Evolutionary conservation across 2,329 filamentous ascomycete species (phyloP), one percentile per base, ranked within the genome.

Genomic region (Bisporella sp.): DNA sequence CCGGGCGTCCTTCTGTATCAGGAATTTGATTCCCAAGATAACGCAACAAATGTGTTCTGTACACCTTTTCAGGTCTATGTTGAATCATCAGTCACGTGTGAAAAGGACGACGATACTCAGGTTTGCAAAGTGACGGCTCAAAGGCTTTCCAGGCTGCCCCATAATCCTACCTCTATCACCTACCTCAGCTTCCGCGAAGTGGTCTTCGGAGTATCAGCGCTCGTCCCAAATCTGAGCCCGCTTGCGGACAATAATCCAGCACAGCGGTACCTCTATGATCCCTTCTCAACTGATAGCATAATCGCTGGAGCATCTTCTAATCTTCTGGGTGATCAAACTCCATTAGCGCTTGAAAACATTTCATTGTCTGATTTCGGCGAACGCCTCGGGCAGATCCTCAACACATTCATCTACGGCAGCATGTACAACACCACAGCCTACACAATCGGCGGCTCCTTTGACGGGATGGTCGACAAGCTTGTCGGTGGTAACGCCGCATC

Each of bases 351-450:
- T 37, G 35, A n/a, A 8, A 8, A 44, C 4, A 45, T 57, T 5
- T 30, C 53, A 5, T 46, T 53, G 4, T 39, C 49, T 21, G 55
- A 58, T n/a, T 53, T 61, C 33, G 52, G 44, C 9, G 45, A 54
- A 29, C 47, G 59, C n/a, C 45, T 61, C n/a, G 56, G 57, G 1
- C 57, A 59, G 33, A 43, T 61, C 1, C 6, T 59, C 5, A 61
- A 59, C 31, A 44, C 57, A 5, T 61, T 52, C 28, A 41, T 59
- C 5, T 48, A 54, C 21, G 55, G 50, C 2, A 59, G 54, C 41
- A 51, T 55, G 35, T 56, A 53, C 51, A 60, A 59, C 32, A 49
- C 57, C 1, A 57, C 57, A 6, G 47, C 52, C 7, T 58, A 55
- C 39, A 50, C 57, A 5, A 52, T 53, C 5, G 52, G 52, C 6